Base-by-base conservation (phyloP, 768 basidiomycete species). In the Phylloporus sp. region DNA sequence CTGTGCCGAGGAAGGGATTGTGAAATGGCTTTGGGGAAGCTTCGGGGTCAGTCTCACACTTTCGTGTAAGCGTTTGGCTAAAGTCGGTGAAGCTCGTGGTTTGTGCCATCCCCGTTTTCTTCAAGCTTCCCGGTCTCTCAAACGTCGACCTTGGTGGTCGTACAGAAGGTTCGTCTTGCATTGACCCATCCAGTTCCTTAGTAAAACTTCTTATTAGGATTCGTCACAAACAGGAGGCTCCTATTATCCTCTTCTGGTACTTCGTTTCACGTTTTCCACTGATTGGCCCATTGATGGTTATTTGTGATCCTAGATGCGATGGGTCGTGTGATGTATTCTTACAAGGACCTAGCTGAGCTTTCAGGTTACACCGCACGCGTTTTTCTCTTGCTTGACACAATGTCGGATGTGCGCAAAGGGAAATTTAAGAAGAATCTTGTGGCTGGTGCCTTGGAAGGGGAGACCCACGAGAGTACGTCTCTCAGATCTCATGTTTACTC, bases 11-110 rank as follows among this genome's bases (percentile, higher is more conserved):
- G 95, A 98, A 69, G 93, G 91, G 2, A 85, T 99, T 39, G 86
- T 97, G 62, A 98, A 99, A 71, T 97, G 86, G 87, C 63, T 95
- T 8, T 99, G 95, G 95, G 95, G 95, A 59, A 88, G 86, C 66
- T 87, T 95, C 66, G 95, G 95, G 34, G 85, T 94, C 62, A 51
- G 85, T 77, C n/a, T 23, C 41, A 26, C 27, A 22, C 45, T 28
- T 47, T 29, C 20, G 8, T 41, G n/a, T 22, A 20, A 27, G 16
- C 24, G 2, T 41, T 26, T 44, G 41, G 46, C 59, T 61, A 27
- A 58, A 53, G 44, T 49, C 53, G 18, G 45, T 57, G 6, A 52
- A 90, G 89, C 75, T 92, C 27, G 80, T 88, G 47, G 80, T 95
- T 4, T 97, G 95, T 66, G 91, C 91, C 16, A 89, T 98, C 42